Evolutionary conservation across 169 alveolate species (phyloP), one percentile per base, ranked within the genome.

Genomic region (Perkinsus olseni): DNA sequence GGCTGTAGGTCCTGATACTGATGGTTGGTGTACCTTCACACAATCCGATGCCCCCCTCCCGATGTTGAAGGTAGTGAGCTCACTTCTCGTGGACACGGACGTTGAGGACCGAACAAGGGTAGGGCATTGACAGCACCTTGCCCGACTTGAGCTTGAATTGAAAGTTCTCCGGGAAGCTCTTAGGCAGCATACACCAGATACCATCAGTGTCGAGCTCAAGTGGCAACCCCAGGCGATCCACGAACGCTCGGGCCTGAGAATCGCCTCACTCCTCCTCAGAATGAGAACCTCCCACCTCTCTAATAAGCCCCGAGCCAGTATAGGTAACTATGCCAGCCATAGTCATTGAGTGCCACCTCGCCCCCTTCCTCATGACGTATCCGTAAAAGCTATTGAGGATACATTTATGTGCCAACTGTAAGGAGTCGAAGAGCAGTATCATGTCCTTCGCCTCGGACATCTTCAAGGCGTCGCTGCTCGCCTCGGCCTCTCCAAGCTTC

Each of bases 141-240:
- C 82, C 39, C 92, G 0, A 34, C 39, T 1, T 39, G 48, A 95
- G 94, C 74, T 93, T 93, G 62, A 97, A 93, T 91, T 94, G 93
- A 74, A 98, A 93, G 38, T 93, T 94, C 92, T 96, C 96, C 95
- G 99, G 99, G 96, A 99, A 99, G 31, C 98, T 98, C 51, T 97
- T 96, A 21, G 99, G 99, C 38, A 98, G 95, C 95, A 99, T 96
- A 91, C 99, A 97, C 99, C 99, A 99, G 74, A 99, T 98, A 74
- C 99, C 99, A 96, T 99, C 99, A 8, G 99, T 99, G 97, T 99
- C 99, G 94, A 99, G 97, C 96, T 99, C 99, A 91, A 99, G 95
- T 36, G 99, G 99, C 92, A 97, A 97, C 40, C 99, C 99, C 38
- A 99, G 96, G 95, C 98, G 96, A 94, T 98, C 99, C 28, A 98